A percentile compares a stretch with the other conserved stretches of the same genome.
Evolutionary conservation across 2,329 filamentous ascomycete genomes (phyloP).

Genomic region (Talaromyces sp.): DNA sequence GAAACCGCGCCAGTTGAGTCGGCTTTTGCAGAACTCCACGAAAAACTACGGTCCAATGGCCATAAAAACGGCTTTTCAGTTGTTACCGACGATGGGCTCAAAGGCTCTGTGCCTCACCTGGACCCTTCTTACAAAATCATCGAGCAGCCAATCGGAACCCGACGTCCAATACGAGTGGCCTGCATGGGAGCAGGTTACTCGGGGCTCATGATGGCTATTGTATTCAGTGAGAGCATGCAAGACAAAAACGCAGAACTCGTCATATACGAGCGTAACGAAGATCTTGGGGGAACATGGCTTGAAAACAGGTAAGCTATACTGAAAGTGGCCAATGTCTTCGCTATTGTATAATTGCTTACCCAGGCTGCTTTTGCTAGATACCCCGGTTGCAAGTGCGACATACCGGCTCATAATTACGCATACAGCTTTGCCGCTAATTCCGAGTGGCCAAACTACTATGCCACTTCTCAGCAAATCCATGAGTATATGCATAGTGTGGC

Average conservation of each 20-base stretch:
- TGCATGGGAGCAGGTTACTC: slow-evolving; percentile 17
- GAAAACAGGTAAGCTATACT: slow-evolving; percentile 8
- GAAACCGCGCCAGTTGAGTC: not conserved
- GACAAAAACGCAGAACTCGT: slow-evolving; percentile 6
- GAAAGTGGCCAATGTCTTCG: not conserved
- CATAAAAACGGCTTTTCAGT: not conserved
- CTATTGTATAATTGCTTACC: not conserved
- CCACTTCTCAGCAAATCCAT: slow-evolving; percentile 20
- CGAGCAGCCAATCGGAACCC: slow-evolving; percentile 16
- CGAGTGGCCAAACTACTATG: slow-evolving; percentile 19
- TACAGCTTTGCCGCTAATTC: slow-evolving; percentile 6
- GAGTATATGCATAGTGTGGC: slow-evolving; percentile 18
- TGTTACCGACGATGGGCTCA: not conserved
- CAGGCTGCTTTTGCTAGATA: not conserved
- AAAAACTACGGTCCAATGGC: not conserved
- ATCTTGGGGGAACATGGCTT: slow-evolving; percentile 12
- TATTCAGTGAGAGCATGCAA: slow-evolving; percentile 14
- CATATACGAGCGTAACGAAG: slow-evolving; percentile 11
- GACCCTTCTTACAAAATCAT: slow-evolving; percentile 4
- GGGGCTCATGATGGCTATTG: slow-evolving; percentile 15
- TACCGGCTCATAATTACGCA: slow-evolving; percentile 5
- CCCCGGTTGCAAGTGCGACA: slow-evolving; percentile 5
- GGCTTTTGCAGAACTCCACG: not conserved
- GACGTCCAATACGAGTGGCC: slow-evolving; percentile 14
- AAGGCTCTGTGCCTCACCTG: not conserved